Conservation (phyloP, 2,329 filamentous ascomycete species). For the Fusarium incarnatum region DNA sequence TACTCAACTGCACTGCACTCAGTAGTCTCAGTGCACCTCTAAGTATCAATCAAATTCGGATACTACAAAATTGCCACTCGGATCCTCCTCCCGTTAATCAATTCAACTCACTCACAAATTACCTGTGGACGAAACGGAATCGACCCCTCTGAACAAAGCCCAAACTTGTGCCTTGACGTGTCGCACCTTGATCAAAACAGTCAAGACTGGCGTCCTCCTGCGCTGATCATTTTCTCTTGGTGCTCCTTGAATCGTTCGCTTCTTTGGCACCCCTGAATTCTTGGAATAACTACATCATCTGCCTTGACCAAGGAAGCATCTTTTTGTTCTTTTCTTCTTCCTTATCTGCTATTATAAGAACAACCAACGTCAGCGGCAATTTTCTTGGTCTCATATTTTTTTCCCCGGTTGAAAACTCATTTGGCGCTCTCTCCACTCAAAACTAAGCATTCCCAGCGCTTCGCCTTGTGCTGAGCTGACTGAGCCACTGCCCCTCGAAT, state of each 20-base stretch:
- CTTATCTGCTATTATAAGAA: background rate
- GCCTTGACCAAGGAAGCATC: background rate
- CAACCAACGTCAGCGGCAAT: conserved; percentile 23
- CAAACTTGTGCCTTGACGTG: conserved; percentile 39
- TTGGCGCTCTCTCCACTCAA: conserved; percentile 28
- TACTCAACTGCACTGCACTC: background rate
- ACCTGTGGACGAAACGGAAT: conserved; percentile 26
- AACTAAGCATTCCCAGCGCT: conserved; percentile 23
- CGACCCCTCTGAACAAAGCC: conserved; percentile 35
- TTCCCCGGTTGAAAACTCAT: background rate
- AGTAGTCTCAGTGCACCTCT: conserved; percentile 3
- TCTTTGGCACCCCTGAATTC: conserved; percentile 32
- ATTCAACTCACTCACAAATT: background rate
- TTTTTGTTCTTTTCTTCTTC: background rate
- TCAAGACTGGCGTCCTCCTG: conserved; percentile 33
- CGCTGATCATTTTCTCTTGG: conserved; percentile 29
- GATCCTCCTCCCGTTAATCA: conserved; percentile 3
- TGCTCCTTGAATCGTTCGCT: conserved; percentile 27
- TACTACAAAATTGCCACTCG: conserved; percentile 40
- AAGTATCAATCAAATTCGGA: conserved; percentile 26
- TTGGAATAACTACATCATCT: conserved; percentile 15
- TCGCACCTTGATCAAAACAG: conserved; percentile 40
- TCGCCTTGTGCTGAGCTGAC: conserved; percentile 36
- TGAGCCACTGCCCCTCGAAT: conserved; percentile 30
- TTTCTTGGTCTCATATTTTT: background rate